Evolutionary conservation across 139 green algal genomes (phyloP).

Genomic region (Picochlorum sp.): DNA sequence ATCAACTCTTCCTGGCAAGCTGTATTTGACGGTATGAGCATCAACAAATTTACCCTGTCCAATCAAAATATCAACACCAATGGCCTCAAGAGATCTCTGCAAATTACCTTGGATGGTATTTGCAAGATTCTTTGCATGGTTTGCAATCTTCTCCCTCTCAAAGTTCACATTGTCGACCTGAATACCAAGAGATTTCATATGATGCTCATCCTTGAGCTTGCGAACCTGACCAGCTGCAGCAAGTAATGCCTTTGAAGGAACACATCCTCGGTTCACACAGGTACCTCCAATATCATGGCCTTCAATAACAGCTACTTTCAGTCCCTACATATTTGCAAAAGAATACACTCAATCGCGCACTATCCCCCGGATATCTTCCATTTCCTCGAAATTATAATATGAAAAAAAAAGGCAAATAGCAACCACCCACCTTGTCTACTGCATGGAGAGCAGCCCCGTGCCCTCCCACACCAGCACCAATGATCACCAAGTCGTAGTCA

Average conservation of each 20-base stretch:
- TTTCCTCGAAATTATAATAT: neutral
- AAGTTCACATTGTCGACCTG: slow-evolving; percentile 74
- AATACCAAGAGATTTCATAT: slow-evolving; percentile 90
- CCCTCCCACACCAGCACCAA: slow-evolving; percentile 93
- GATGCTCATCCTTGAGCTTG: slow-evolving; percentile 82
- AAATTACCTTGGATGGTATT: slow-evolving; percentile 88
- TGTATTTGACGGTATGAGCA: slow-evolving; percentile 79
- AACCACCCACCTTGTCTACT: slow-evolving; percentile 52
- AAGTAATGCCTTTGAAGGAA: slow-evolving; percentile 95
- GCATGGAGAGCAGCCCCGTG: slow-evolving; percentile 96
- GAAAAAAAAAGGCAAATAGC: slow-evolving; percentile 39
- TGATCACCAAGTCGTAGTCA: slow-evolving; percentile 99
- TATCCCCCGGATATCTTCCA: too few relatives aligned
- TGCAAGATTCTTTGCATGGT: slow-evolving; percentile 89
- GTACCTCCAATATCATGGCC: slow-evolving; percentile 95
- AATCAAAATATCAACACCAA: slow-evolving; percentile 94
- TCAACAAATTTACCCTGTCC: slow-evolving; percentile 80
- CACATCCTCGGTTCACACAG: slow-evolving; percentile 98
- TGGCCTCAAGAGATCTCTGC: slow-evolving; percentile 73
- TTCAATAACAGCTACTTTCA: slow-evolving; percentile 97
- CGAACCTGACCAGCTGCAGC: slow-evolving; percentile 87
- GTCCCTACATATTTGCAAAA: slow-evolving; percentile 44
- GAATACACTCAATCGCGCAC: neutral
- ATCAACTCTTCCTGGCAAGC: slow-evolving; percentile 81
- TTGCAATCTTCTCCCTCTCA: slow-evolving; percentile 84